phyloP scores from a whole-genome alignment of 2,329 filamentous ascomycete genomes.

The Curvularia eragrostidis region DNA sequence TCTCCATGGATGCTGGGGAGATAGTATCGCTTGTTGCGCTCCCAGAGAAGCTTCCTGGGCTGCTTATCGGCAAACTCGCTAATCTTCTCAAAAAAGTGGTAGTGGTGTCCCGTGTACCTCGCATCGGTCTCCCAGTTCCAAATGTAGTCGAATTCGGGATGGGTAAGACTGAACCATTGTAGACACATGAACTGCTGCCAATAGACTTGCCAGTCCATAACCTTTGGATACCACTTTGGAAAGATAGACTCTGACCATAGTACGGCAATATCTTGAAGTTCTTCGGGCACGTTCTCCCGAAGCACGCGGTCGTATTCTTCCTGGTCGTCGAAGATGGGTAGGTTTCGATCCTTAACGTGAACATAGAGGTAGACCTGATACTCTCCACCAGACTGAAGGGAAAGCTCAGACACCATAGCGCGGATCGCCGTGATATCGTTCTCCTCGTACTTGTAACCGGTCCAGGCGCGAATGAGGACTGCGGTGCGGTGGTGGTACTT shows the following conservation, averaged over 20 bases:
- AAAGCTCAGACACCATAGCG: conserved; percentile 55
- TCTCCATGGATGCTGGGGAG: conserved; percentile 60
- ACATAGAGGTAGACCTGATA: conserved; percentile 58
- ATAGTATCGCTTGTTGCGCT: conserved; percentile 64
- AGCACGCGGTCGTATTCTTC: conserved; percentile 67
- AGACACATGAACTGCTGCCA: conserved; percentile 73
- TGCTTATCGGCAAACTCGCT: conserved; percentile 60
- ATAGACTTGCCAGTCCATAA: conserved; percentile 58
- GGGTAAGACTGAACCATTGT: conserved; percentile 76
- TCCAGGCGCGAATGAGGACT: conserved; percentile 56
- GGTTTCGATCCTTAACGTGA: conserved; percentile 60
- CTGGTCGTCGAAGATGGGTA: conserved; percentile 66
- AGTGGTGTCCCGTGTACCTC: conserved; percentile 79
- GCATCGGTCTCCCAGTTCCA: conserved; percentile 90
- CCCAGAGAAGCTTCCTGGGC: conserved; percentile 65
- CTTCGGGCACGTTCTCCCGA: conserved; percentile 68
- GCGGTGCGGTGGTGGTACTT: conserved; percentile 55
- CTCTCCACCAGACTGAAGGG: conserved; percentile 56
- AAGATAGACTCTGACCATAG: conserved; percentile 71
- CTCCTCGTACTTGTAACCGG: conserved; percentile 55
- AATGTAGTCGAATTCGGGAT: conserved; percentile 79
- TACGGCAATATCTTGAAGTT: conserved; percentile 73
- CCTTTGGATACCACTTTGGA: conserved; percentile 57
- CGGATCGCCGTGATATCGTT: conserved; percentile 57
- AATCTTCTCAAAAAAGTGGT: conserved; percentile 75